Evolutionary conservation across 2,329 filamentous ascomycete genomes (phyloP).

Genomic region (Bipolaris bicolor): DNA sequence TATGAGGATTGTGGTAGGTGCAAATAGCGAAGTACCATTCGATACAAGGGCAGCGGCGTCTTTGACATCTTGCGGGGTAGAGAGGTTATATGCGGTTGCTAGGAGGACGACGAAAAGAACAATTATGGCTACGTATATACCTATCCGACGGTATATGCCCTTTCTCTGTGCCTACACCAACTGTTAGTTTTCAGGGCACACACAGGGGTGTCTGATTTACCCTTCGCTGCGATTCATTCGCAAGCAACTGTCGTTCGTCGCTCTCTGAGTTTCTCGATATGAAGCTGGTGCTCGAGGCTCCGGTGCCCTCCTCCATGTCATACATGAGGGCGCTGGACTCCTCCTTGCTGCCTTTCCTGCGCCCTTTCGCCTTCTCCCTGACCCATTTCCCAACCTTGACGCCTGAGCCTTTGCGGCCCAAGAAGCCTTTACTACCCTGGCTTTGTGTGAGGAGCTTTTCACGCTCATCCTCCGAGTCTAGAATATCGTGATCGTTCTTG

Average conservation of each 20-base stretch:
- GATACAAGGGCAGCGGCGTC: slow-evolving; percentile 52
- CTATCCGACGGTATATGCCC: slow-evolving; percentile 49
- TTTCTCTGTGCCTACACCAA: slow-evolving; percentile 33
- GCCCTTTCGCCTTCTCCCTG: slow-evolving; percentile 35
- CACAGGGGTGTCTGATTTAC: slow-evolving; percentile 20
- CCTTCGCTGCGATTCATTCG: slow-evolving; percentile 54
- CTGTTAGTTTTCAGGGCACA: slow-evolving; percentile 47
- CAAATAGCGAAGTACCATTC: slow-evolving; percentile 89
- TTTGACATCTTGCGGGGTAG: slow-evolving; percentile 36
- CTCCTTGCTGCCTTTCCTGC: slow-evolving; percentile 58
- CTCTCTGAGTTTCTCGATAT: slow-evolving; percentile 49
- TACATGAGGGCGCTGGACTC: slow-evolving; percentile 82
- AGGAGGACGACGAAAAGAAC: slow-evolving; percentile 62
- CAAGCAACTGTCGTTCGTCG: slow-evolving; percentile 60
- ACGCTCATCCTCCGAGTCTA: slow-evolving; percentile 56
- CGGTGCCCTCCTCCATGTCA: slow-evolving; percentile 84
- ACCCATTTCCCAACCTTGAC: slow-evolving; percentile 40
- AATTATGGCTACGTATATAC: slow-evolving; percentile 54
- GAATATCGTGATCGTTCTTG: slow-evolving; percentile 48
- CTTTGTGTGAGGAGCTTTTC: slow-evolving; percentile 50
- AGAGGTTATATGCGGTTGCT: slow-evolving; percentile 64
- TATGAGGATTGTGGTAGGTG: slow-evolving; percentile 89
- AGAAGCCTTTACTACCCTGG: slow-evolving; percentile 31
- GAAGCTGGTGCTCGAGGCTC: slow-evolving; percentile 61
- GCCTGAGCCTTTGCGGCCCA: slow-evolving; percentile 35